Conservation (phyloP, 345 rosid species). For the Eutrema japonicum region DNA sequence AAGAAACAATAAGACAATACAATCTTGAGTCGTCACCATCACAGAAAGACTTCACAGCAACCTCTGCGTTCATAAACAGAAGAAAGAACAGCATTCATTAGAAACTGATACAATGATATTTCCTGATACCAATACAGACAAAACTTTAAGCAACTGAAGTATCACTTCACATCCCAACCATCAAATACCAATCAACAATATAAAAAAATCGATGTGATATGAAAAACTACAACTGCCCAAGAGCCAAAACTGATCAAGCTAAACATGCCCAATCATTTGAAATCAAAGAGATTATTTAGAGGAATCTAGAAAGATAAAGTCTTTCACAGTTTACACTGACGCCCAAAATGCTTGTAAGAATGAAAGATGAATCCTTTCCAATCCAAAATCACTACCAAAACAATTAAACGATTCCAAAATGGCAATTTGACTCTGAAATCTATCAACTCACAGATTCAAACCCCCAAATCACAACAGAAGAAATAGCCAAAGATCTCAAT, state of each 20-base stretch:
- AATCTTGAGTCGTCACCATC: constrained; percentile 41
- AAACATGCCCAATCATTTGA: constrained; percentile 8
- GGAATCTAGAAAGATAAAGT: not conserved
- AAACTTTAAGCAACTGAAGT: not conserved
- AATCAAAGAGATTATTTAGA: not conserved
- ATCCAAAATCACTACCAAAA: not conserved
- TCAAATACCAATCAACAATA: not conserved
- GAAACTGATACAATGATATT: not conserved
- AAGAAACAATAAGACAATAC: constrained; percentile 25
- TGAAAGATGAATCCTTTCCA: constrained; percentile 22
- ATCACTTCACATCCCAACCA: constrained; percentile 5
- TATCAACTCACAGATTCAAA: not conserved
- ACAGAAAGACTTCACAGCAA: constrained; percentile 35
- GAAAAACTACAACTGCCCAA: not conserved
- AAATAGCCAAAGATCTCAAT: not conserved
- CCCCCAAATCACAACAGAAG: not conserved
- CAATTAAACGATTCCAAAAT: not conserved
- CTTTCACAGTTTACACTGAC: not conserved
- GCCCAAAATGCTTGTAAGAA: not conserved
- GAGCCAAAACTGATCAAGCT: not conserved
- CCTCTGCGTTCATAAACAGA: constrained; percentile 29
- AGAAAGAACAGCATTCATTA: constrained; percentile 14
- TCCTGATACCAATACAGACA: not conserved
- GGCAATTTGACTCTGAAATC: not conserved
- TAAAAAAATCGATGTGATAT: not conserved